Evolutionary conservation across 352 stramenopile species (phyloP).

Genomic region (Pythium brachiatum): DNA sequence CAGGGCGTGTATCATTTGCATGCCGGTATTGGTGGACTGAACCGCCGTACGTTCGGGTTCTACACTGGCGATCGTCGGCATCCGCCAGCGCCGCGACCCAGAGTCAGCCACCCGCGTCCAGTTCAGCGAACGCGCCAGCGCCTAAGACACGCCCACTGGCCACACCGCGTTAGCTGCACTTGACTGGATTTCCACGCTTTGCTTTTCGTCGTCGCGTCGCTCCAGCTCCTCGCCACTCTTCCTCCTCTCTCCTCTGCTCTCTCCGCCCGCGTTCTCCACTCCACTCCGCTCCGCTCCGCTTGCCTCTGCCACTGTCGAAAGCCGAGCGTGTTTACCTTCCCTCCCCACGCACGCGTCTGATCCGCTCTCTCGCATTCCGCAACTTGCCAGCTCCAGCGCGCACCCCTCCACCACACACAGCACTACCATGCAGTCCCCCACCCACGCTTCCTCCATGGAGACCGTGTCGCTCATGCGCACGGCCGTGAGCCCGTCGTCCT

Average conservation of each 20-base stretch:
- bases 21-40: background rate
- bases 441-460: conserved; percentile 6
- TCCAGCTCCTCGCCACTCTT: background rate
- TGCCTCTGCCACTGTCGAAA: background rate
- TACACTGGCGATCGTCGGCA: conserved; percentile 4
- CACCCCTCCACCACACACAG: background rate
- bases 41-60: background rate
- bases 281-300: too few species aligned
- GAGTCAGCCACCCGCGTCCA: conserved; percentile 8
- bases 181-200: conserved; percentile 2
- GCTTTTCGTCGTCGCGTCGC: conserved; percentile 8
- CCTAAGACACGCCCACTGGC: conserved; percentile 10
- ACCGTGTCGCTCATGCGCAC: conserved; percentile 16
- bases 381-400: conserved; percentile 4
- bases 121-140: conserved; percentile 14
- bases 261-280: background rate
- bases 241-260: background rate
- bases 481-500: background rate
- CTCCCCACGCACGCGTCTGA: background rate
- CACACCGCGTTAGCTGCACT: conserved; percentile 12
- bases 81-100: background rate
- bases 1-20: conserved; percentile 1
- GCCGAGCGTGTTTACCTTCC: background rate
- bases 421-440: conserved; percentile 11
- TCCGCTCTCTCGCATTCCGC: conserved; percentile 7